Evolutionary conservation across 2,329 filamentous ascomycete genomes (phyloP).

Genomic region (Nakataea oryzae): DNA sequence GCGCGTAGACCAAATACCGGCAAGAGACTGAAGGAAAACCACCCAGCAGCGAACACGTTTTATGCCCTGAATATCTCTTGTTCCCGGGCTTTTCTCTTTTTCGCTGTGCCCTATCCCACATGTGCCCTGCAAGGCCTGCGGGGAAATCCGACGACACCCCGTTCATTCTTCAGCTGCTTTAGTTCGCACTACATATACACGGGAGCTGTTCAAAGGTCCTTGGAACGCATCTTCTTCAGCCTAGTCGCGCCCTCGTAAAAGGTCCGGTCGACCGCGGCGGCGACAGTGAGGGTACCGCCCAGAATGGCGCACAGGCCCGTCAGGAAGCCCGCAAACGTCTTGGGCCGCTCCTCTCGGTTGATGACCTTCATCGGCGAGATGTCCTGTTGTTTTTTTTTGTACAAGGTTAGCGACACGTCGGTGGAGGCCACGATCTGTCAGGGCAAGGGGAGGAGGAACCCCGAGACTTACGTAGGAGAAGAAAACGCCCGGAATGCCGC

Average conservation of each 20-base stretch:
- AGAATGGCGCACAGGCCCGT: conserved; percentile 91
- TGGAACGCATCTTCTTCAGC: conserved; percentile 74
- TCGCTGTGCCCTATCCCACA: background rate
- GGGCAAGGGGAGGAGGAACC: background rate
- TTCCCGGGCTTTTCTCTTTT: background rate
- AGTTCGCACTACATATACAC: background rate
- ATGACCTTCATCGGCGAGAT: conserved; percentile 99
- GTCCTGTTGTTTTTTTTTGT: conserved; percentile 47
- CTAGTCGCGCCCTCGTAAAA: conserved; percentile 80
- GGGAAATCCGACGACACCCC: background rate
- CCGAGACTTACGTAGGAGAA: conserved; percentile 77
- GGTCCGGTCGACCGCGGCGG: conserved; percentile 82
- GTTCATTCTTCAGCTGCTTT: too few relatives aligned
- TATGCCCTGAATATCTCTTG: background rate
- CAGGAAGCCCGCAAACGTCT: conserved; percentile 85
- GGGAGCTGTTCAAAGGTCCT: conserved; percentile 36
- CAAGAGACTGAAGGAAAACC: background rate
- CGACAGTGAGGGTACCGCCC: conserved; percentile 89
- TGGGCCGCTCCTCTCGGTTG: conserved; percentile 83
- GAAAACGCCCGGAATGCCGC: conserved; percentile 94
- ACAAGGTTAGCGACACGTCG: background rate
- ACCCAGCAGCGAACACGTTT: background rate
- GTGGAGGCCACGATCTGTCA: background rate
- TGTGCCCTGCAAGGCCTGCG: background rate
- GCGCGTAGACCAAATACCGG: background rate